A percentile compares a stretch with the other conserved stretches of the same genome.
Evolutionary conservation across 345 rosid genomes (phyloP).

Genomic region (Eucalyptus tenuipes): DNA sequence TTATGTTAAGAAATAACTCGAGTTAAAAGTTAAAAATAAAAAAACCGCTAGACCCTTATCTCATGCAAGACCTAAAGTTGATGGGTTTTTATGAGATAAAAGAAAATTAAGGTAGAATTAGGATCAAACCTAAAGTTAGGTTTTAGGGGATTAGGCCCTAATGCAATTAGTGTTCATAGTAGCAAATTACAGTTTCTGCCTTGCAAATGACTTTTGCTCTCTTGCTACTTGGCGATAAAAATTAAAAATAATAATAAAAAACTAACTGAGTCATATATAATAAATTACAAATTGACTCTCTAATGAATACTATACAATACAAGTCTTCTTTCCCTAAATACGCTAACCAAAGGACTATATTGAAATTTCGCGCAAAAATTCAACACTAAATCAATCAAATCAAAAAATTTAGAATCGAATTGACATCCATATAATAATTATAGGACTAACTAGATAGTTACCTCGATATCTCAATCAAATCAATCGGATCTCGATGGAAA

Average conservation of each 20-base stretch:
- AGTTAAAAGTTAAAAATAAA: neutral
- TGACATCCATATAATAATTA: accelerated
- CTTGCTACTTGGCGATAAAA: neutral
- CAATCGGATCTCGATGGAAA: neutral
- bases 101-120: neutral
- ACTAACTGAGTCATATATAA: neutral
- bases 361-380: accelerated
- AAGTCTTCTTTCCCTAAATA: neutral
- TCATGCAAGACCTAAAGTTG: neutral
- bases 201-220: neutral
- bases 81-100: accelerated
- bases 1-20: neutral
- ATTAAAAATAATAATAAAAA: accelerated
- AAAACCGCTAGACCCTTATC: accelerated
- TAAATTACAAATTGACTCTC: neutral
- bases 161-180: neutral
- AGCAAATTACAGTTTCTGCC: neutral
- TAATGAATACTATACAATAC: neutral
- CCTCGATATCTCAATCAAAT: neutral
- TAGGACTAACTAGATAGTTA: accelerated
- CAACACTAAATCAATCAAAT: accelerated
- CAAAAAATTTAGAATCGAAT: accelerated
- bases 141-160: neutral
- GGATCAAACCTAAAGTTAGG: neutral
- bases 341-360: accelerated